Conservation (phyloP, 2,329 filamentous ascomycete genomes). For the Fusarium bactridioides region DNA sequence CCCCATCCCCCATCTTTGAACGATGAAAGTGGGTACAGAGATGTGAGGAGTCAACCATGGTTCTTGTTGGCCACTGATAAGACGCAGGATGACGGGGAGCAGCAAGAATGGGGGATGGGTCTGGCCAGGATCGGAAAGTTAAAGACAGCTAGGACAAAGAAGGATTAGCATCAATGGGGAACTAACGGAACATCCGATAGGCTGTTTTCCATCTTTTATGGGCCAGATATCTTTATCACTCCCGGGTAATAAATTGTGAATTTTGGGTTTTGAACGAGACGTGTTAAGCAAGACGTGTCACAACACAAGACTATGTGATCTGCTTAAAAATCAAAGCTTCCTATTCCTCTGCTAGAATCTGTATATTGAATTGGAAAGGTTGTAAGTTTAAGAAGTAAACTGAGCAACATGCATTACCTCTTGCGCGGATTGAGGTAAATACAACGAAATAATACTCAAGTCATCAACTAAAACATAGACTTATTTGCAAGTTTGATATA, state of each 20-base stretch:
- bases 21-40: neutral
- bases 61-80: neutral
- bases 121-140: neutral
- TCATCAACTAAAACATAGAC: accelerated
- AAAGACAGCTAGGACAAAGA: neutral
- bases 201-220: accelerated
- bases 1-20: neutral
- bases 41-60: neutral
- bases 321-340: too few species aligned
- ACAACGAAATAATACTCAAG: accelerated
- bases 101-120: neutral
- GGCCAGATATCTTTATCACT: accelerated
- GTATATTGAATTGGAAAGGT: neutral
- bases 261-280: too few species aligned
- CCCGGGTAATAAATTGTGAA: neutral
- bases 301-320: neutral
- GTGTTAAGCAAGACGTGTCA: neutral
- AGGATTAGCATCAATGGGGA: accelerated
- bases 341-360: accelerated
- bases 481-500: accelerated
- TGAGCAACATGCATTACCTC: accelerated
- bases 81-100: neutral
- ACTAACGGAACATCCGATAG: neutral
- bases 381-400: neutral
- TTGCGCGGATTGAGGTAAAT: too few species aligned